Evolutionary conservation across 169 alveolate genomes (phyloP).

Genomic region (Plasmodium coatneyi): DNA sequence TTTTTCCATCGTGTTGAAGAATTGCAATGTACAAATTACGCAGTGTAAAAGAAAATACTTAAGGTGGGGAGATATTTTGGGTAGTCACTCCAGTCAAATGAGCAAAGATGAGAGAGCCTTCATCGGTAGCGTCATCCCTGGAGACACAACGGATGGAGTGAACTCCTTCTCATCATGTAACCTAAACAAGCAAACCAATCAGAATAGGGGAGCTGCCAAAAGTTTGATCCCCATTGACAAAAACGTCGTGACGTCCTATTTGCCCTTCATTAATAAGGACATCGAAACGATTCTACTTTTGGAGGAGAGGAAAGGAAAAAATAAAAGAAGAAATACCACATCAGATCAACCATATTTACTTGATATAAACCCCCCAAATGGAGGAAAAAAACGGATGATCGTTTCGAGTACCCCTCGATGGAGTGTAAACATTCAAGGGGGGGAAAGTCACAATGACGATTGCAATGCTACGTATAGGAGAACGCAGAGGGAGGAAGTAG

Average conservation of each 20-base stretch:
- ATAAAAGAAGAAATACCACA: slow-evolving; percentile 10
- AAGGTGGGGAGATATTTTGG: neutral
- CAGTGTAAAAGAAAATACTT: slow-evolving; percentile 48
- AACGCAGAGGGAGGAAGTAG: neutral
- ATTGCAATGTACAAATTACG: slow-evolving; percentile 51
- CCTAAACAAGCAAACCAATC: neutral
- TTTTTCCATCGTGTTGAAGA: slow-evolving; percentile 52
- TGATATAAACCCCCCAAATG: neutral
- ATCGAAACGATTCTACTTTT: slow-evolving; percentile 30
- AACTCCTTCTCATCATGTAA: neutral
- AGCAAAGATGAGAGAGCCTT: neutral
- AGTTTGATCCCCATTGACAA: slow-evolving; percentile 15
- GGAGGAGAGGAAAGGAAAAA: neutral
- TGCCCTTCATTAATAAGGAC: slow-evolving; percentile 57
- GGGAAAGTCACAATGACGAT: neutral
- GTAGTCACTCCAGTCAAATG: neutral
- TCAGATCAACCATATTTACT: neutral
- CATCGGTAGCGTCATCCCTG: neutral
- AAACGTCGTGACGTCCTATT: slow-evolving; percentile 48
- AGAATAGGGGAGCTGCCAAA: neutral
- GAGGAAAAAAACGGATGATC: neutral
- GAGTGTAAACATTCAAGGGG: neutral
- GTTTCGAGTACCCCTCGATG: neutral
- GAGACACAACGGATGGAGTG: neutral
- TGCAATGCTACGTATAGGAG: neutral